A percentile compares a stretch with the other conserved stretches of the same genome.
phyloP scores from a whole-genome alignment of 805 yeast genomes.

The Ogataea neopini region DNA sequence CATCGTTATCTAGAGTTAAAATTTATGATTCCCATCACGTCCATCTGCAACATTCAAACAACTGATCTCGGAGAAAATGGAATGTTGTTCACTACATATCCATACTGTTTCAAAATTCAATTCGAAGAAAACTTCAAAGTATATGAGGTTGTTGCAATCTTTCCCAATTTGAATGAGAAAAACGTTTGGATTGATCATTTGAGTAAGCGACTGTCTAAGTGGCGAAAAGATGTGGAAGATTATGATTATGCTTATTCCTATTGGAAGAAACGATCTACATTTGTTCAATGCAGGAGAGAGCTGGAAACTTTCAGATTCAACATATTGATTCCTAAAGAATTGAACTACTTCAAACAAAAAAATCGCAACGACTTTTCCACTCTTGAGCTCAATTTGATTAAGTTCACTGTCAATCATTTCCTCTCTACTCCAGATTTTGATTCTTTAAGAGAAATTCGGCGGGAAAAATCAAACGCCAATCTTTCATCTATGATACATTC shows the following conservation, averaged over 20 bases:
- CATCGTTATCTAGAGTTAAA: constrained; percentile 35
- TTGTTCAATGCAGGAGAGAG: constrained; percentile 10
- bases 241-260: constrained; percentile 32
- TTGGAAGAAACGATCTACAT: constrained; percentile 18
- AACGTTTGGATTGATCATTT: constrained; percentile 43
- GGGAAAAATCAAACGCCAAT: constrained; percentile 7
- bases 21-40: constrained; percentile 50
- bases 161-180: constrained; percentile 37
- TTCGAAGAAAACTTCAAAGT: constrained; percentile 46
- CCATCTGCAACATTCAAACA: constrained; percentile 27
- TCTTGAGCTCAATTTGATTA: constrained; percentile 21
- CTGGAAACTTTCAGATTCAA: constrained; percentile 18
- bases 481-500: not conserved
- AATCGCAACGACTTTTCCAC: constrained; percentile 28
- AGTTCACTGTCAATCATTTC: constrained; percentile 22
- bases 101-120: constrained; percentile 41
- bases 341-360: constrained; percentile 12
- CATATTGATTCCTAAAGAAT: constrained; percentile 18
- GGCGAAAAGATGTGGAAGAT: constrained; percentile 35
- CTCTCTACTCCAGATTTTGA: constrained; percentile 10
- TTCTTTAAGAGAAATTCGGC: constrained; percentile 10
- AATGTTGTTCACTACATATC: constrained; percentile 33
- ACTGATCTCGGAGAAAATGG: constrained; percentile 25
- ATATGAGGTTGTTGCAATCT: constrained; percentile 46
- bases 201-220: constrained; percentile 6